Evolutionary conservation across 306 rosid genomes (phyloP).

Genomic region (Rosa rugosa): DNA sequence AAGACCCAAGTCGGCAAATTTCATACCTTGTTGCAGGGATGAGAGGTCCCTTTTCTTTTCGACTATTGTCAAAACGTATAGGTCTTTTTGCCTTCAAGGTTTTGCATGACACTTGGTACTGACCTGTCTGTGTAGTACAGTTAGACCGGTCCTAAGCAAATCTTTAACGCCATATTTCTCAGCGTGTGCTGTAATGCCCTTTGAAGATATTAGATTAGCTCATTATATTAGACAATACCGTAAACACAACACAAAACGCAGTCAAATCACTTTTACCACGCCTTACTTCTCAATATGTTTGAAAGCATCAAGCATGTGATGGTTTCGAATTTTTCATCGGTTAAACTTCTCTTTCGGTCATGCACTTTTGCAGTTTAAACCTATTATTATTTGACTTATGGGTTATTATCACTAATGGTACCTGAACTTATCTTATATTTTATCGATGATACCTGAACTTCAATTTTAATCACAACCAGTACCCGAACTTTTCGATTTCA

Average conservation of each 20-base stretch:
- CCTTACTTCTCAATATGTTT: neutral
- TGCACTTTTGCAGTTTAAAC: neutral
- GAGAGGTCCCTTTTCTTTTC: constrained; percentile 16
- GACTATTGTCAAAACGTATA: constrained; percentile 26
- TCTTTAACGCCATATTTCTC: neutral
- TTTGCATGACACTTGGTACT: constrained; percentile 25
- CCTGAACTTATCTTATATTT: too few relatives aligned
- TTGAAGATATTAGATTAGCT: neutral
- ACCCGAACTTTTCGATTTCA: too few relatives aligned
- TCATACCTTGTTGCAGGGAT: constrained; percentile 12
- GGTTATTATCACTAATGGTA: too few relatives aligned
- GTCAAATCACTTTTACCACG: neutral
- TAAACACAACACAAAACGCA: too few relatives aligned
- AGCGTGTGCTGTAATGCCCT: neutral
- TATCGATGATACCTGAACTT: too few relatives aligned
- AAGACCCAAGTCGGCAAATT: constrained; percentile 1
- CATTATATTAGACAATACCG: too few relatives aligned
- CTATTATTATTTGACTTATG: neutral
- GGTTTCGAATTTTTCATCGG: neutral
- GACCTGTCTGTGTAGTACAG: constrained; percentile 22
- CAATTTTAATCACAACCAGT: too few relatives aligned
- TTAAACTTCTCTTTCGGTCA: neutral
- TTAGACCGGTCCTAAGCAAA: constrained; percentile 19
- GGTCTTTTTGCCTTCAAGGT: constrained; percentile 16
- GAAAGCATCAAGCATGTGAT: neutral